Evolutionary conservation across 768 basidiomycete genomes (phyloP), one percentile per base, ranked within the genome.

Genomic region (Coprinopsis strossmayeri): DNA sequence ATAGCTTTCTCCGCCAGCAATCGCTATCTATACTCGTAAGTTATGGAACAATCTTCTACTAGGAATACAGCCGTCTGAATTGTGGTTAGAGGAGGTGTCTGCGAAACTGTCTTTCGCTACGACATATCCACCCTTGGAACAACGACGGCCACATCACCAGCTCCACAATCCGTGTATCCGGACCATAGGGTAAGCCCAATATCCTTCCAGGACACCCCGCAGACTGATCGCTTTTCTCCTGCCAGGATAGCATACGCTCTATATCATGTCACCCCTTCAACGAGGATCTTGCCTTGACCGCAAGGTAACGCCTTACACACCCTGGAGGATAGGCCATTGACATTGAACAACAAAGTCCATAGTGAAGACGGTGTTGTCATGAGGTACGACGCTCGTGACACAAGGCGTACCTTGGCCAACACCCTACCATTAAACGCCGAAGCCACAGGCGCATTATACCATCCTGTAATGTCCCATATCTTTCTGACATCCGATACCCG

Each of bases 341-440:
- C 17, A 20, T 11, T 12, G 27, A 44, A n/a, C n/a, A 12, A 26
- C 32, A 18, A 50, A 2, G 39, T 45, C 17, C 55, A 3, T 32
- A 89, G 87, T 54, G 84, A 88, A 58, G 84, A 88, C 57, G 88
- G 87, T 0, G 71, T 71, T 45, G 73, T 90, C 48, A 58, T 81
- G 28, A 69, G 79, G 28, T 78, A 83, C 51, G 87, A 90, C 58
- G 65, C 67, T 13, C 77, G 87, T 17, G 63, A 61, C 21, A 53
- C 51, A 32, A 50, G 59, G 44, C 59, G 63, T 18, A 62, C 66
- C 10, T 74, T 76, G 2, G 77, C 78, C 50, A 71, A 75, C 34
- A 76, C 67, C 12, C 55, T 88, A 4, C 77, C 79, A 55, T 65
- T 81, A 5, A 55, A 59, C 11, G 55, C 71, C 38, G 82, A 85